Evolutionary conservation across 2,329 filamentous ascomycete genomes (phyloP), one percentile per base, ranked within the genome.

Genomic region (Colletotrichum sidae): DNA sequence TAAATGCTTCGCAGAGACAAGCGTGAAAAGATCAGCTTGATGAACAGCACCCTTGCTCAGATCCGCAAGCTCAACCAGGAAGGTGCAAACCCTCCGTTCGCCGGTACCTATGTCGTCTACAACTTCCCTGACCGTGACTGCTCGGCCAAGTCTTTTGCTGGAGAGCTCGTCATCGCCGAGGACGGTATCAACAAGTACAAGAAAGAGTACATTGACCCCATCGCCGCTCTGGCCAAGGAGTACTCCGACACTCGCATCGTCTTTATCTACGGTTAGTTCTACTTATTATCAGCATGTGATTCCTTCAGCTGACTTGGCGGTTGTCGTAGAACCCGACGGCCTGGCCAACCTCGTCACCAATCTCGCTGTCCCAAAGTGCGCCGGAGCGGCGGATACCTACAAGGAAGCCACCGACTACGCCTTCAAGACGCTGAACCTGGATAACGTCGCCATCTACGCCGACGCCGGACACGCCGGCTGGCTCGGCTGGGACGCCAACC

Each of bases 41-140:
- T 77, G 54, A 69, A 70, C 52, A 70, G 67, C 17, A 75, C 73
- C 35, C 70, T 78, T n/a, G 66, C 67, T 8, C 67, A 74, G 35
- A 73, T 74, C 50, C 71, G 68, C 58, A 59, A 64, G 34, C 58
- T 60, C 33, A 69, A 69, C 53, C 46, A 65, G 33, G 67, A 38
- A 8, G 68, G 68, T 12, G 68, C 68, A 9, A 63, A 51, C 15
- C 68, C 70, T 34, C 69, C 73, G 8, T 73, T 70, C 56, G 69
- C 67, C 13, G 73, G 72, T n/a, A 73, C 73, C 33, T 57, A 77
- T 11, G 76, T 78, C 50, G 69, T 78, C 54, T 78, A 78, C 67
- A 75, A 78, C 73, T 74, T 79, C 39, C 77, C 77, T 42, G 76
- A 76, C 58, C 75, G 76, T 69, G 76, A 78, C 70, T 79, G 77